Evolutionary conservation across 176 grass and related monocot species (phyloP).

Genomic region (Carex scoparia): DNA sequence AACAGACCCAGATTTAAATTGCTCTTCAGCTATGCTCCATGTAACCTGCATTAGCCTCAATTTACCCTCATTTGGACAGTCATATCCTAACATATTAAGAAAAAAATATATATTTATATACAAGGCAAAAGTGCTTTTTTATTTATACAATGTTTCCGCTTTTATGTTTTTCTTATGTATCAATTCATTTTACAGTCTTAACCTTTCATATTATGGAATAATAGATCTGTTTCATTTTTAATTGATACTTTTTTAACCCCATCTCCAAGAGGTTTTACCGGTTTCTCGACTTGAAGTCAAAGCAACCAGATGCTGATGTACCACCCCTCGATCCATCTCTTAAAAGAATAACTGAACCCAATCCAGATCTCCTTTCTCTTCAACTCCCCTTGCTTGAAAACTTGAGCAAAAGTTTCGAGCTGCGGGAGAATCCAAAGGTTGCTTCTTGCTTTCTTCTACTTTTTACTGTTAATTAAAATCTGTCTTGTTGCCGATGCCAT

Average conservation of each 20-base stretch:
- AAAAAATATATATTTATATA: no score
- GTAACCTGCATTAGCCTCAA: no score
- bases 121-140: not conserved
- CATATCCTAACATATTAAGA: no score
- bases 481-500: not conserved
- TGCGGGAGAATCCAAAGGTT: slow-evolving; percentile 93
- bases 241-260: not conserved
- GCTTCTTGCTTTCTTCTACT: slow-evolving; percentile 23
- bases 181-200: not conserved
- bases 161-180: not conserved
- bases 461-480: not conserved
- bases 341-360: slow-evolving; percentile 56
- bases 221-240: not conserved
- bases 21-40: no score
- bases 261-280: slow-evolving; percentile 69
- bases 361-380: slow-evolving; percentile 45
- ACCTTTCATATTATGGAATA: not conserved
- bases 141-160: not conserved
- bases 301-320: slow-evolving; percentile 66
- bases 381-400: slow-evolving; percentile 40
- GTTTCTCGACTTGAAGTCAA: slow-evolving; percentile 78
- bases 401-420: slow-evolving; percentile 50
- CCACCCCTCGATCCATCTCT: slow-evolving; percentile 61
- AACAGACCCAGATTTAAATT: no score
- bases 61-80: no score